Evolutionary conservation across 1,284 basidiomycete genomes (phyloP).

Genomic region (Fomes fomentarius): DNA sequence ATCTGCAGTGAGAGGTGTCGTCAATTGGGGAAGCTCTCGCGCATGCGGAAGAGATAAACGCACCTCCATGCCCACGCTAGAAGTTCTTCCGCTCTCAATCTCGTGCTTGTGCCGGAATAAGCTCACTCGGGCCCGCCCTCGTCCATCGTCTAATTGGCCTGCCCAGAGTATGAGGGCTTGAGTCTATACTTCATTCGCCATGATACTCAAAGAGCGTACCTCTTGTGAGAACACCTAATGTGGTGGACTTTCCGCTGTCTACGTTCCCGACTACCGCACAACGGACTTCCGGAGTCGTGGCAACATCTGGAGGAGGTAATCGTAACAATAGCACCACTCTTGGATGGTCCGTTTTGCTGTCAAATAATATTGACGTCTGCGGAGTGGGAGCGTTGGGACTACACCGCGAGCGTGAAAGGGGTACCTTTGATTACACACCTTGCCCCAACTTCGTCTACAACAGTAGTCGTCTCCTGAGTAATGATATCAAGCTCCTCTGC

Average conservation of each 20-base stretch:
- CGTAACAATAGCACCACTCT: conserved; percentile 65
- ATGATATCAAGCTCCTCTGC: conserved; percentile 56
- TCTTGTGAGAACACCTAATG: conserved; percentile 84
- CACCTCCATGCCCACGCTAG: conserved; percentile 95
- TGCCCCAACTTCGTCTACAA: conserved; percentile 77
- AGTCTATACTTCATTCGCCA: conserved; percentile 21
- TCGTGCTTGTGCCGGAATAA: conserved; percentile 98
- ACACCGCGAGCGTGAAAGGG: neutral
- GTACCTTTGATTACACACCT: conserved; percentile 44
- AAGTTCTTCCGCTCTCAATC: conserved; percentile 93
- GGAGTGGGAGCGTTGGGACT: neutral
- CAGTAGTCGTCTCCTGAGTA: conserved; percentile 43
- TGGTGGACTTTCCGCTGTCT: conserved; percentile 94
- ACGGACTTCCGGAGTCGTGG: conserved; percentile 84
- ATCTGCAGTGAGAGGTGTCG: conserved; percentile 56
- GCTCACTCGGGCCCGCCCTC: conserved; percentile 90
- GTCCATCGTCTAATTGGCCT: conserved; percentile 92
- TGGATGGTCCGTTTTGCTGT: conserved; percentile 48
- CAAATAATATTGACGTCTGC: conserved; percentile 61
- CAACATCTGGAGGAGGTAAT: conserved; percentile 72
- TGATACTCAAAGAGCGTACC: conserved; percentile 41
- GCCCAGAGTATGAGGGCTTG: conserved; percentile 29
- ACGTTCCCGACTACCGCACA: conserved; percentile 96
- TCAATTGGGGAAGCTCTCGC: too few species aligned
- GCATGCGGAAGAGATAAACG: too few species aligned